Percentiles rank a stretch among this genome's conserved stretches.
Conservation (phyloP, 2,329 filamentous ascomycete genomes). For the Phialophora tarda region DNA sequence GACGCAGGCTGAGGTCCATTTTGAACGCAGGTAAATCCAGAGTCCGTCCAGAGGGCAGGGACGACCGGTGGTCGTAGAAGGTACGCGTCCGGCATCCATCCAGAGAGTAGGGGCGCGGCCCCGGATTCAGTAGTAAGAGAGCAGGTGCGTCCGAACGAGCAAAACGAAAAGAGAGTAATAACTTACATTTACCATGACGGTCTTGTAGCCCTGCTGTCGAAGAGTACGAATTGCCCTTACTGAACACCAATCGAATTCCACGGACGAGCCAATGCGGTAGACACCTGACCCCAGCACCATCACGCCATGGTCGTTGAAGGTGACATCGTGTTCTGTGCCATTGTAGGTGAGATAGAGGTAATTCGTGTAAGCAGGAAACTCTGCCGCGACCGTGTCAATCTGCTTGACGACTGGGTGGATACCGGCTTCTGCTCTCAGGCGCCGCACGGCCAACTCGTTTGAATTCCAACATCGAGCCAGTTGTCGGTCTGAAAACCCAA, state of each 20-base stretch:
- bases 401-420: constrained; percentile 94
- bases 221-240: constrained; percentile 92
- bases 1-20: neutral
- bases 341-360: constrained; percentile 98
- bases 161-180: constrained; percentile 12
- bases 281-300: constrained; percentile 97
- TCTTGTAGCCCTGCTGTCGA: constrained; percentile 83
- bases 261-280: constrained; percentile 95
- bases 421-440: constrained; percentile 80
- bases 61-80: neutral
- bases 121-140: neutral
- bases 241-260: constrained; percentile 99
- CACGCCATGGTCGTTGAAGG: constrained; percentile 85
- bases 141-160: neutral
- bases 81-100: neutral
- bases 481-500: constrained; percentile 93
- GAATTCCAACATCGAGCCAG: constrained; percentile 93
- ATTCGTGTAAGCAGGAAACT: constrained; percentile 93
- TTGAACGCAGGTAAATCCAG: too few relatives aligned
- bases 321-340: constrained; percentile 80
- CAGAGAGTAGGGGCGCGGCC: too few relatives aligned
- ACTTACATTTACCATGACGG: constrained; percentile 81
- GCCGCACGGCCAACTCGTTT: constrained; percentile 88
- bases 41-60: too few relatives aligned
- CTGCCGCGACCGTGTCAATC: constrained; percentile 96